Evolutionary conservation across 2,329 filamentous ascomycete genomes (phyloP), one percentile per base, ranked within the genome.

Genomic region (Chrysosphaeria jannelii): DNA sequence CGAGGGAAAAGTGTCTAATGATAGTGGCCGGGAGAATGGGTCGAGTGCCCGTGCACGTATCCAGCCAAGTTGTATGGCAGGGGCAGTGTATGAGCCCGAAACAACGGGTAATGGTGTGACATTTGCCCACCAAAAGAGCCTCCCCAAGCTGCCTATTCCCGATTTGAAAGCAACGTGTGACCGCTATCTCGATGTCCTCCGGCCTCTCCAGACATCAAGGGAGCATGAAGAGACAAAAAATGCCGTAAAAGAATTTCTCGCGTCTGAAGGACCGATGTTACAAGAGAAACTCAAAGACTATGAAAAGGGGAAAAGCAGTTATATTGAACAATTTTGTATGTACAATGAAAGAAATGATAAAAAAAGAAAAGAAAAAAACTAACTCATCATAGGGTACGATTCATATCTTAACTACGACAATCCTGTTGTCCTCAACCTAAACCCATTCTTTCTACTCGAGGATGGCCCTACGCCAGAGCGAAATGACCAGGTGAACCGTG

Each of bases 341-440:
- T 57, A 7, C 4, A 2, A 8, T n/a, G n/a, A n/a, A n/a, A n/a
- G n/a, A n/a, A n/a, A n/a, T n/a, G n/a, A n/a, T n/a, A n/a, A n/a
- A n/a, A n/a, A n/a, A n/a, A n/a, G n/a, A n/a, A n/a, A n/a, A n/a
- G n/a, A n/a, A n/a, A 6, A 13, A 14, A n/a, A 13, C 22, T 24
- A 21, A 23, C 12, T n/a, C n/a, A 12, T 11, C n/a, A n/a, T 12
- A 90, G 79, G 79, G 85, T 93, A 93, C 41, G 85, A 97, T 42
- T 93, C 85, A 14, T 97, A 93, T 39, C 55, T 97, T 31, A 93
- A 93, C 47, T 97, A 70, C 39, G 85, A 93, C 41, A 93, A 91
- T 38, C 79, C 85, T 0, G 85, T 97, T 19, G 85, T 97, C 19
- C 57, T 97, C 33, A 93, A 97, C 45, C 50, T 97, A 32, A 97